Evolutionary conservation across 495 filamentous ascomycete species (phyloP).

Genomic region (Penicillium roqueforti): DNA sequence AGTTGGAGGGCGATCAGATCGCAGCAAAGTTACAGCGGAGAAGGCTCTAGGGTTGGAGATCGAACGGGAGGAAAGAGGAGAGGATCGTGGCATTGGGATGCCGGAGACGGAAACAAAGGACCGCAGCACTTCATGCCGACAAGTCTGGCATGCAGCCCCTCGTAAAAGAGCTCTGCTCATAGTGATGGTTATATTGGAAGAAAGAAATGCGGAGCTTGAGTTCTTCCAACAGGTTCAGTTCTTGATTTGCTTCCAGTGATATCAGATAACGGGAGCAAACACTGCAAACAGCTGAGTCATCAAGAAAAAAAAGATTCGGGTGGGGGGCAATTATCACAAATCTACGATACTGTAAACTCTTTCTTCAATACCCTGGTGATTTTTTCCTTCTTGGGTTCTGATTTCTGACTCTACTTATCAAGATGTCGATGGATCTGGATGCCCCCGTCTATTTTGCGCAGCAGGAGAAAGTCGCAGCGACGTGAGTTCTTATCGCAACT

Average conservation of each 20-base stretch:
- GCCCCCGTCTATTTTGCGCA: constrained; percentile 52
- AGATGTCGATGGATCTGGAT: constrained; percentile 74
- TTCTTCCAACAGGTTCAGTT: neutral
- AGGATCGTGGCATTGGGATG: constrained; percentile 18
- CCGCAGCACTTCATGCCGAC: constrained; percentile 27
- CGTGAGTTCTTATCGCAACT: constrained; percentile 43
- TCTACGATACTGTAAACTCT: constrained; percentile 7
- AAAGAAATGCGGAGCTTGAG: neutral
- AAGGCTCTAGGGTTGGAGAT: constrained; percentile 25
- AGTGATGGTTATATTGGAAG: constrained; percentile 10
- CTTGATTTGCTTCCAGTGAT: neutral
- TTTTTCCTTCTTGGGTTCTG: constrained; percentile 7
- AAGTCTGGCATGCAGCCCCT: constrained; percentile 26
- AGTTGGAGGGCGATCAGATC: constrained; percentile 22
- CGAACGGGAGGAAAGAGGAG: constrained; percentile 13
- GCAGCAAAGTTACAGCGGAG: constrained; percentile 19
- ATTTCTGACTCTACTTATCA: constrained; percentile 16
- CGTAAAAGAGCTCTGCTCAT: constrained; percentile 33
- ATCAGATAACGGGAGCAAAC: constrained; percentile 23
- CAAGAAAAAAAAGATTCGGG: constrained; percentile 22
- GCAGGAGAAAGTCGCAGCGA: constrained; percentile 51
- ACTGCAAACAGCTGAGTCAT: constrained; percentile 29
- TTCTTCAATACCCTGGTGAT: neutral
- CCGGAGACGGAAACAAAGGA: constrained; percentile 24
- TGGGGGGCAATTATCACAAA: constrained; percentile 31